Evolutionary conservation across 2,329 filamentous ascomycete species (phyloP), one percentile per base, ranked within the genome.

Genomic region (Diaporthe vexans): DNA sequence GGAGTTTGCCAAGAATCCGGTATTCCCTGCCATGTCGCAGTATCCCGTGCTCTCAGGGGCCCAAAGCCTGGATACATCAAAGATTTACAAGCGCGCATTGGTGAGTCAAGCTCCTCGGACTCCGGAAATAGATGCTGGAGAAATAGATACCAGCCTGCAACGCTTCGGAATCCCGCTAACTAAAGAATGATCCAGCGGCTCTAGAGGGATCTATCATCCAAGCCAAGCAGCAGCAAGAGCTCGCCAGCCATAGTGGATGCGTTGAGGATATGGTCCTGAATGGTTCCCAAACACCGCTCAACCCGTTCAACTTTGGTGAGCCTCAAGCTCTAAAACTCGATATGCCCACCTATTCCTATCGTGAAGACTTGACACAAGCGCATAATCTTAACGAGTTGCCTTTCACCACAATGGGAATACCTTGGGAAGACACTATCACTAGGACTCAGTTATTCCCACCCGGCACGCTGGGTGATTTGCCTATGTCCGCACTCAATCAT

Each of bases 11-110:
- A 63, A 24, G 58, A 4, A 24, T 43, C 58, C 24, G 58, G 37
- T 10, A 63, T 46, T 24, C 58, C 19, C 24, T 63, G 58, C 21
- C n/a, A 46, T 21, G 37, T 63, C 24, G 58, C 37, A 11, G 37
- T 46, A 29, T 46, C 58, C 26, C 58, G 58, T 46, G 24, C 37
- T 13, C 37, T 63, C 19, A n/a, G 58, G n/a, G 37, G 37, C 15
- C 58, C 58, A 19, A 63, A 63, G 37, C 58, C 58, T 63, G 58
- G 58, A 29, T 63, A 63, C 10, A 46, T 63, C 24, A 63, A 63
- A 17, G 58, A 63, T n/a, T 40, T 63, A 6, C 58, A 63, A 46
- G 58, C 58, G n/a, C 37, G 58, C 2, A 63, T 63, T 46, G 58
- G 58, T 46, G 7, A 63, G 58, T 59, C n/a, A 26, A 33, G 4